Evolutionary conservation across 768 basidiomycete genomes (phyloP).

Genomic region (Russula griseocarnosa): DNA sequence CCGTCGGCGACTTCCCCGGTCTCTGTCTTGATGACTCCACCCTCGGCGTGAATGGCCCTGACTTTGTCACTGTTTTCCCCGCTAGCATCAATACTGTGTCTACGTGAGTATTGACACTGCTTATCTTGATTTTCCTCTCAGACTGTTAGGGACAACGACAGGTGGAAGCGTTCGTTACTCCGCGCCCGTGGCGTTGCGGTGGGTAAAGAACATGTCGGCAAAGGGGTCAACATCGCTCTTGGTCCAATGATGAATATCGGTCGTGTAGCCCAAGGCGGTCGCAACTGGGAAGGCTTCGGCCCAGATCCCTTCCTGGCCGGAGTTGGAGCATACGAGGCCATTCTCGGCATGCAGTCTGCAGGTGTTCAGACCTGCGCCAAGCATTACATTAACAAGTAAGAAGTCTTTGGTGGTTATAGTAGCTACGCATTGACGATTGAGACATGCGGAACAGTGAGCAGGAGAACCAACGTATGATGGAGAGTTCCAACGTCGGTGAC

Average conservation of each 20-base stretch:
- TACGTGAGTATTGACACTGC: slow-evolving; percentile 47
- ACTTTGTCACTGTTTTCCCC: slow-evolving; percentile 76
- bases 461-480: slow-evolving; percentile 53
- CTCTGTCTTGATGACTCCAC: slow-evolving; percentile 78
- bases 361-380: slow-evolving; percentile 89
- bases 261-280: slow-evolving; percentile 68
- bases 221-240: slow-evolving; percentile 80
- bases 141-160: slow-evolving; percentile 31
- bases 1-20: slow-evolving; percentile 55
- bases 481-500: slow-evolving; percentile 71
- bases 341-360: slow-evolving; percentile 70
- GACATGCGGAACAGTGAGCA: slow-evolving; percentile 49
- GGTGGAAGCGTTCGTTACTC: slow-evolving; percentile 75
- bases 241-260: slow-evolving; percentile 87
- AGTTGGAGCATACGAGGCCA: slow-evolving; percentile 72
- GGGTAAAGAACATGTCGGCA: slow-evolving; percentile 79
- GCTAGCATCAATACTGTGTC: slow-evolving; percentile 79
- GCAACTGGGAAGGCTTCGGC: slow-evolving; percentile 96
- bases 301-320: slow-evolving; percentile 83
- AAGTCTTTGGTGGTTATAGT: slow-evolving; percentile 1
- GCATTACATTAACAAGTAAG: slow-evolving; percentile 73
- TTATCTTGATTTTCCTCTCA: background rate
- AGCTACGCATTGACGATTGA: background rate
- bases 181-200: slow-evolving; percentile 72
- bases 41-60: slow-evolving; percentile 66